These are phyloP conservation scores for Amanita pallidorosea DNA, from an alignment of 768 basidiomycete species.

Conservation along the genomic window DNA sequence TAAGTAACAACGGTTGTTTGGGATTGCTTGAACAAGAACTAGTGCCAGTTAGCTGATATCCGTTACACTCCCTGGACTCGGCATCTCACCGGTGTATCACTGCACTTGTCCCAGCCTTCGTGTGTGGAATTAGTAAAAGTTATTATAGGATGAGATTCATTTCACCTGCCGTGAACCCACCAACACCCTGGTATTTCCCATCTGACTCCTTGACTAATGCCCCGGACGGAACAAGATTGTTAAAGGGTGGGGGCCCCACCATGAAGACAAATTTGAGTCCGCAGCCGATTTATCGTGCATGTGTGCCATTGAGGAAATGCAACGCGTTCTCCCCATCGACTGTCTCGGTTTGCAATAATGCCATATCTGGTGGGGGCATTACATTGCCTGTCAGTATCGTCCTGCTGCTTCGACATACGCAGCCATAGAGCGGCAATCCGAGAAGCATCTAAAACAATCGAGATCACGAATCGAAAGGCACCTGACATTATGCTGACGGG, in stretches of 20 bases:
- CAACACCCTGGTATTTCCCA: constrained; percentile 30
- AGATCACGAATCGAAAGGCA: too few relatives aligned
- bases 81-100: constrained; percentile 45
- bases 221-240: constrained; percentile 29
- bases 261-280: constrained; percentile 11
- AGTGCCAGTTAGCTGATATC: not conserved
- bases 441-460: constrained; percentile 32
- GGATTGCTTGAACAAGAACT: constrained; percentile 36
- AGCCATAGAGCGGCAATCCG: constrained; percentile 62
- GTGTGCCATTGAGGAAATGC: too few relatives aligned
- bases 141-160: not conserved
- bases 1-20: constrained; percentile 57
- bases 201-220: constrained; percentile 29
- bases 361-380: too few relatives aligned
- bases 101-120: constrained; percentile 57
- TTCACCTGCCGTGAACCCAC: constrained; percentile 40
- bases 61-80: not conserved
- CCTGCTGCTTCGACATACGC: constrained; percentile 35
- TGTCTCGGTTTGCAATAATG: too few relatives aligned
- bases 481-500: too few relatives aligned
- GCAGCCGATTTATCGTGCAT: too few relatives aligned
- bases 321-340: too few relatives aligned
- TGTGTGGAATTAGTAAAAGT: not conserved
- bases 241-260: constrained; percentile 42
- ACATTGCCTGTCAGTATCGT: too few relatives aligned